Evolutionary conservation across 176 grass and related monocot genomes (phyloP).

Genomic region (Cenchrus fungigraminus): DNA sequence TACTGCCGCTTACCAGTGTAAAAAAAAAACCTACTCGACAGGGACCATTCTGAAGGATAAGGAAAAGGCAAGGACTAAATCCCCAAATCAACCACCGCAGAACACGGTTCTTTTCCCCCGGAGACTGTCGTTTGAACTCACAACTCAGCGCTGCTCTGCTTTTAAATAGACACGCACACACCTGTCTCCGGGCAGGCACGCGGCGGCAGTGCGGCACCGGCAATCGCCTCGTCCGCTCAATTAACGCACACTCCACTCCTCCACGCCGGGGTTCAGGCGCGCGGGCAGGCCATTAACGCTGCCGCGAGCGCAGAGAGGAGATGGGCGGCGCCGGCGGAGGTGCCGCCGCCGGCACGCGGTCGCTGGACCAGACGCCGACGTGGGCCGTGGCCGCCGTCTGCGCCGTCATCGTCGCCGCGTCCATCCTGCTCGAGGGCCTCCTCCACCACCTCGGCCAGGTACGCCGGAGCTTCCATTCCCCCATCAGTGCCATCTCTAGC

Average conservation of each 20-base stretch:
- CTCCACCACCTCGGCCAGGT: conserved; percentile 71
- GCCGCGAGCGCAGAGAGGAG: background rate
- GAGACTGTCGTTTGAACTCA: conserved; percentile 13
- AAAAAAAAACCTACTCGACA: too few species aligned
- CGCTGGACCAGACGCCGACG: conserved; percentile 85
- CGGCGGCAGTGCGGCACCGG: background rate
- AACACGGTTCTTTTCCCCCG: conserved; percentile 12
- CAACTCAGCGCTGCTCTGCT: background rate
- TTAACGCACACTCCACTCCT: conserved; percentile 5
- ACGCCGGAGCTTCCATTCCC: background rate
- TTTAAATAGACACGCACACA: background rate
- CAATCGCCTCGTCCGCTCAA: background rate
- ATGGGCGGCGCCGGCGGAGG: conserved; percentile 32
- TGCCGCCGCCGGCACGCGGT: conserved; percentile 38
- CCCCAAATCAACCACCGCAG: background rate
- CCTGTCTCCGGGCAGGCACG: background rate
- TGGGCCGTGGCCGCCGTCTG: conserved; percentile 77
- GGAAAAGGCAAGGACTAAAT: background rate
- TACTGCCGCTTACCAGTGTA: too few species aligned
- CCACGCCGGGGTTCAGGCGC: background rate
- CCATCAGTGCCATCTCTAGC: background rate
- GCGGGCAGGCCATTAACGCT: conserved; percentile 28
- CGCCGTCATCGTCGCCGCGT: conserved; percentile 72
- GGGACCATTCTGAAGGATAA: background rate
- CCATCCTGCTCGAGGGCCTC: conserved; percentile 75